Percentiles rank a stretch among this genome's conserved stretches.
phyloP scores from a whole-genome alignment of 371 early-diverging fungal genomes.

The Mucor mucedo region DNA sequence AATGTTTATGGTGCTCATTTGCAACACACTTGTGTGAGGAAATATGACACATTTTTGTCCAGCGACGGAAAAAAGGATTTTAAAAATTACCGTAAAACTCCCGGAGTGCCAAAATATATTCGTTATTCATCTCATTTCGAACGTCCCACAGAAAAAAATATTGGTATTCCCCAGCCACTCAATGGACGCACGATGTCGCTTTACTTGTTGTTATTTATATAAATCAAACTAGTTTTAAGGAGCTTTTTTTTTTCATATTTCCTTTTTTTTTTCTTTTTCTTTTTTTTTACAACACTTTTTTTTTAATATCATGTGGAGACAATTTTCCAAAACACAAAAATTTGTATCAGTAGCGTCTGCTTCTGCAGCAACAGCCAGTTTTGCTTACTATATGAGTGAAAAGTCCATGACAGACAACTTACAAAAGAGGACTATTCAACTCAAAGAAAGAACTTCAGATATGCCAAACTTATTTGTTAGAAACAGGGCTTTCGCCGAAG shows the following conservation, averaged over 20 bases:
- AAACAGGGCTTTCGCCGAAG: conserved; percentile 48
- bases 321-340: conserved; percentile 46
- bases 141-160: conserved; percentile 15
- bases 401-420: conserved; percentile 19
- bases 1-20: neutral
- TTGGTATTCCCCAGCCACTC: conserved; percentile 20
- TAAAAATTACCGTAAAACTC: neutral
- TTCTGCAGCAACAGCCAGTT: conserved; percentile 39
- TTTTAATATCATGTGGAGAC: conserved; percentile 46
- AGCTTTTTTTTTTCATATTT: conserved; percentile 2
- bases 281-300: conserved; percentile 3
- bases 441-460: conserved; percentile 24
- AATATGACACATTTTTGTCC: neutral
- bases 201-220: neutral
- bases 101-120: conserved; percentile 3
- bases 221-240: conserved; percentile 12
- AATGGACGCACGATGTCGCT: conserved; percentile 14
- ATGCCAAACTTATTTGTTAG: conserved; percentile 27
- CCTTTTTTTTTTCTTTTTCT: conserved; percentile 9
- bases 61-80: conserved; percentile 4
- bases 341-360: conserved; percentile 34
- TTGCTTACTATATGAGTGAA: conserved; percentile 38
- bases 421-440: conserved; percentile 17
- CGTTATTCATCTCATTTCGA: neutral
- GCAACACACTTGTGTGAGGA: neutral